Evolutionary conservation across 179 eudicot species (phyloP).

Genomic region (Beta macrorhiza): DNA sequence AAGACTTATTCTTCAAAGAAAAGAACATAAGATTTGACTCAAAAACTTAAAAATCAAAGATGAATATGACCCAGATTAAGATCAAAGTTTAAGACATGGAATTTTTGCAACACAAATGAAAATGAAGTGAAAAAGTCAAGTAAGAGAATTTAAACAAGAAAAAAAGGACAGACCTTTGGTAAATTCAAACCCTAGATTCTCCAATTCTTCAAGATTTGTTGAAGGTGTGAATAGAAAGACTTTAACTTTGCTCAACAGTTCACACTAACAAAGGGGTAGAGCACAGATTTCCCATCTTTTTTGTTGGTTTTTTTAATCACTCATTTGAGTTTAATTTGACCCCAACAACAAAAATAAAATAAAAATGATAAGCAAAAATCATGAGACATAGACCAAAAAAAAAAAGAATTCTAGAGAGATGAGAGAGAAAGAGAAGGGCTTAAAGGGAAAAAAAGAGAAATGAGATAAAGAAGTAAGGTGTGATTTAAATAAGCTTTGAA

Average conservation of each 20-base stretch:
- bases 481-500: conserved; percentile 34
- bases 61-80: conserved; percentile 27
- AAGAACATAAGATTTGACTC: background rate
- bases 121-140: conserved; percentile 11
- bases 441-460: conserved; percentile 9
- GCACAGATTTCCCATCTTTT: conserved; percentile 18
- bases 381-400: background rate
- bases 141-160: background rate
- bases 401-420: background rate
- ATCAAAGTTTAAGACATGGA: conserved; percentile 21
- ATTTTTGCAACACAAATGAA: background rate
- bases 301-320: background rate
- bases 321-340: background rate
- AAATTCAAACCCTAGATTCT: conserved; percentile 35
- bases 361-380: conserved; percentile 11
- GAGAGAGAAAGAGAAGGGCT: conserved; percentile 9
- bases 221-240: conserved; percentile 26
- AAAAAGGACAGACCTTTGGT: conserved; percentile 34
- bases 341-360: background rate
- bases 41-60: conserved; percentile 15
- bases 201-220: conserved; percentile 11
- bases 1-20: no score
- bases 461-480: conserved; percentile 7
- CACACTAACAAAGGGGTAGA: conserved; percentile 26
- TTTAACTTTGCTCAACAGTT: conserved; percentile 27